Base-by-base conservation (phyloP, 352 stramenopile genomes). In the Globisporangium ultimum region DNA sequence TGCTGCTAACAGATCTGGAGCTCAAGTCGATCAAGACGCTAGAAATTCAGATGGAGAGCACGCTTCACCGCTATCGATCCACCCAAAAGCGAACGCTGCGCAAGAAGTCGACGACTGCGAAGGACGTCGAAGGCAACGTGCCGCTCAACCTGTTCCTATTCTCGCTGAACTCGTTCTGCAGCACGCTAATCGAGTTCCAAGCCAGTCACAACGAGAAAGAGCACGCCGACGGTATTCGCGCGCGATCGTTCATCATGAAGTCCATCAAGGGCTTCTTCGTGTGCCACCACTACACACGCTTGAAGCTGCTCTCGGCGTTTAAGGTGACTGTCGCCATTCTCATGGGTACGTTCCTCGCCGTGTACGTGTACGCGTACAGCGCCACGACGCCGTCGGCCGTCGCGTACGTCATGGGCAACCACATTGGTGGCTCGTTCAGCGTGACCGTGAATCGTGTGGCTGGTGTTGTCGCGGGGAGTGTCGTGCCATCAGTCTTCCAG, bases 101-200 rank as follows among this genome's bases (percentile, higher is more conserved):
- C 38, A 72, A 60, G 2, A 69, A 83, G n/a, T 78, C 78, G 22
- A 68, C 87, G 17, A 83, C 70, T 18, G 55, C 67, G 48, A 84
- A 87, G 60, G 79, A 91, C n/a, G 68, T 93, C 3, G 80, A 87
- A 55, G 84, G 79, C n/a, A 93, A 93, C 48, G 75, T 91, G 0
- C 81, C 84, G 8, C 67, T 93, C 14, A 91, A 91, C 55, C 60
- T 93, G 17, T 93, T 93, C 59, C 61, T 91, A 3, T 93, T 91
- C 55, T 91, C 84, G 28, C 71, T 94, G 46, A 85, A 94, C 62
- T 92, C 84, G 28, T 89, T 92, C 46, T 94, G 84, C 65, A 80
- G 76, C 43, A 91, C 81, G 3, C 46, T 93, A 15, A 78, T 91
- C 34, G 73, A 85, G 47, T 93, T 87, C 57, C 73, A 89, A 66